Base-by-base conservation (phyloP, 1,284 basidiomycete genomes). In the Moesziomyces sp. region DNA sequence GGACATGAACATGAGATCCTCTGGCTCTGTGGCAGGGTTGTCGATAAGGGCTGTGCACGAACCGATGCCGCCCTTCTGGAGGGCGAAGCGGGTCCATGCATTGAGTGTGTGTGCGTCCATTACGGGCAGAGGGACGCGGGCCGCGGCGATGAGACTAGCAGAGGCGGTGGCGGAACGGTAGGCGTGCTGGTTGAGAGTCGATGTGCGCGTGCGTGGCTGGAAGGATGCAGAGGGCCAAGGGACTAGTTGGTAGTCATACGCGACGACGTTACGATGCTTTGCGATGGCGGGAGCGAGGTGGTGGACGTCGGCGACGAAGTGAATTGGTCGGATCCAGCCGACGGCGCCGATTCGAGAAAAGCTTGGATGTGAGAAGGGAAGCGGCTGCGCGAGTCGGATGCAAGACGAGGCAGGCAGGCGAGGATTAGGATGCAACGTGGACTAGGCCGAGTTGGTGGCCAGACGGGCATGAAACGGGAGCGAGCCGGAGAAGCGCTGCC, bases 1-100 rank as follows among this genome's bases (percentile, higher is more conserved):
- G 18, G 74, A 70, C 76, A 80, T 81, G 60, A 83, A 82, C 68
- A 81, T 79, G 49, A 83, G 74, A 46, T 80, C 79, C 38, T 80
- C 80, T 38, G 76, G 57, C 43, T 76, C 78, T 44, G 74, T 74
- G 24, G 80, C 78, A 8, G 76, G 79, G 19, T 79, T 79, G 46
- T 80, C 80, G 67, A 80, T 73, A 35, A 77, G 61, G 26, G 81
- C 80, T n/a, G 76, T 77, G 58, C 77, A 80, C 5, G 76, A 56
- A 30, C 82, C 82, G 48, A 84, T 82, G 57, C 82, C 82, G 46
- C 81, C 79, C 65, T 83, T 80, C 45, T 81, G 77, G 23, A 82
- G 74, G 46, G 82, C 82, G 60, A 84, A 83, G 42, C 81, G 76
- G 42, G 80, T 80, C 82, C 82, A 84, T 42, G 82, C 82, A 47